Percentiles rank a stretch among this genome's conserved stretches.
Conservation (phyloP, 2,329 filamentous ascomycete species). For the Penicillium sclerotigenum region DNA sequence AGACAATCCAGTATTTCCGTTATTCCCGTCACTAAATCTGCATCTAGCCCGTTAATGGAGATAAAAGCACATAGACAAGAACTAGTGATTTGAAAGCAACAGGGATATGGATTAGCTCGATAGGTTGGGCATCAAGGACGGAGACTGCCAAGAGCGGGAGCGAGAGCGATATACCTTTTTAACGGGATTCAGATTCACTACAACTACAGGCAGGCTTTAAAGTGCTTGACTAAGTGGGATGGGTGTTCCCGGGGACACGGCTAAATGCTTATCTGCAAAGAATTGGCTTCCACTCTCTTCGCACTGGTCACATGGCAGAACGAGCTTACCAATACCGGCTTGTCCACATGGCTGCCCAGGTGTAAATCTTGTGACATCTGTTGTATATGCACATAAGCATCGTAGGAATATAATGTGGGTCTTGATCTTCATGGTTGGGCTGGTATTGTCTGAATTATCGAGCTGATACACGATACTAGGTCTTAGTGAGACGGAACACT, state of each 20-base stretch:
- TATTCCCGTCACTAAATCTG: neutral
- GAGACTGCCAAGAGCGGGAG: neutral
- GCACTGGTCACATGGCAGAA: neutral
- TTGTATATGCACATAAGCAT: neutral
- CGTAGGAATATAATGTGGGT: neutral
- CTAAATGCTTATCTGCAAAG: neutral
- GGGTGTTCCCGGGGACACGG: too few relatives aligned
- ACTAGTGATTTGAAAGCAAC: neutral
- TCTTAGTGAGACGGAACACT: neutral
- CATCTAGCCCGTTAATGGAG: neutral
- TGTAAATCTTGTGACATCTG: too few relatives aligned
- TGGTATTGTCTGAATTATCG: neutral
- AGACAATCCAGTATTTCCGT: too few relatives aligned
- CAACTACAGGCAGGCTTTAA: neutral
- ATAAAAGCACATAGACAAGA: neutral
- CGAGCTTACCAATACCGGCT: neutral
- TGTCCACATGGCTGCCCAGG: neutral
- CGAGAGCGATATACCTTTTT: neutral
- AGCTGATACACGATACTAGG: neutral
- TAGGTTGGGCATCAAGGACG: slow-evolving; percentile 2
- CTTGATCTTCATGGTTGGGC: neutral
- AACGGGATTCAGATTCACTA: neutral
- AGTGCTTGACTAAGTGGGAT: neutral
- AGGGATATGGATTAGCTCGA: neutral
- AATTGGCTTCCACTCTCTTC: neutral